Conservation (phyloP, 345 rosid species). For the Psidium guajava region DNA sequence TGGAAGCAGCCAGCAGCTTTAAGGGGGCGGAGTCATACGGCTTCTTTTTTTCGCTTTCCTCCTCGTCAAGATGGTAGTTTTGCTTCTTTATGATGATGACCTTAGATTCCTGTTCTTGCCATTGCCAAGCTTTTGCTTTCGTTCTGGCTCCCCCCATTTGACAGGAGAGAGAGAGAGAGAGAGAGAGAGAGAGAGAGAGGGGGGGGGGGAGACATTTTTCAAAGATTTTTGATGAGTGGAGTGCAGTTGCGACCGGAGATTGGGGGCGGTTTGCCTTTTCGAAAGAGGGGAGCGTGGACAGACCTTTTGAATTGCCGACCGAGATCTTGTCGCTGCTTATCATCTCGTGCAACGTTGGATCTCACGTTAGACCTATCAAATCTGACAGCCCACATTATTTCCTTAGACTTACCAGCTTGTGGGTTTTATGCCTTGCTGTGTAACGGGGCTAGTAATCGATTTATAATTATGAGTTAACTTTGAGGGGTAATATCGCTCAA, state of each 20-base stretch:
- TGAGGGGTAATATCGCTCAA: too few species aligned
- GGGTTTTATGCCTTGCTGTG: too few species aligned
- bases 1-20: constrained; percentile 13
- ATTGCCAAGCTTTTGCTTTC: constrained; percentile 8
- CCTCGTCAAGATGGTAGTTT: constrained; percentile 2
- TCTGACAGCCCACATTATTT: not conserved
- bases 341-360: not conserved
- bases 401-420: too few species aligned
- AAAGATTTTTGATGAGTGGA: constrained; percentile 2
- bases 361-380: not conserved
- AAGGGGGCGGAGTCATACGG: not conserved
- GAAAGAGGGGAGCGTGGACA: not conserved
- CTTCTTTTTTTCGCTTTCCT: not conserved
- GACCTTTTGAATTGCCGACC: not conserved
- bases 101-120: constrained; percentile 15
- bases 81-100: not conserved
- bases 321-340: not conserved
- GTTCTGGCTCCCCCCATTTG: constrained; percentile 13
- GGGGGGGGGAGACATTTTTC: constrained; percentile 4
- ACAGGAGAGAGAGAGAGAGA: not conserved
- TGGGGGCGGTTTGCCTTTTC: not conserved
- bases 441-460: too few species aligned
- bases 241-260: not conserved
- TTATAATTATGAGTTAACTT: too few species aligned
- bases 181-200: not conserved